A percentile compares a stretch with the other conserved stretches of the same genome.
Evolutionary conservation across 73 alveolate genomes (phyloP).

Genomic region (Symbiodinium natans): DNA sequence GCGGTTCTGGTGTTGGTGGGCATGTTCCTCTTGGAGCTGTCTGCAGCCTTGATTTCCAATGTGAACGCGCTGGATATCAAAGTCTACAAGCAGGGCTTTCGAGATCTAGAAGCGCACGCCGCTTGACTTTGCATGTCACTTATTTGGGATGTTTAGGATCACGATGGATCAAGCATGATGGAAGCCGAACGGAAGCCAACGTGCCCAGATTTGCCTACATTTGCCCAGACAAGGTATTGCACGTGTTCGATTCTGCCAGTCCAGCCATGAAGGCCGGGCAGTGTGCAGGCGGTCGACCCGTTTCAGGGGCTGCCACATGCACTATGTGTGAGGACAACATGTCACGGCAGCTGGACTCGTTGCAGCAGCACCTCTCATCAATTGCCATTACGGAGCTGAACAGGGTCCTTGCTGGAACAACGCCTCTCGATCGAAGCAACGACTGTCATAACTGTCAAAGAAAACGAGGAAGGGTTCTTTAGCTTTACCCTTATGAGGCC

Average conservation of each 20-base stretch:
- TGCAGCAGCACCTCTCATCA: not conserved
- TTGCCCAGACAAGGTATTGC: not conserved
- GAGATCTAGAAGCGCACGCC: not conserved
- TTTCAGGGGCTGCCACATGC: no score
- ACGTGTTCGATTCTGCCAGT: not conserved
- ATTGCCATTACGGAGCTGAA: not conserved
- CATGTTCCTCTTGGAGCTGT: not conserved
- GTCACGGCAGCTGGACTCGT: not conserved
- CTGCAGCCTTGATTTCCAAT: not conserved
- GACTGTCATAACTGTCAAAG: no score
- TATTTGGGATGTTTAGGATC: no score
- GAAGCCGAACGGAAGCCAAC: not conserved
- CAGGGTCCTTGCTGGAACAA: not conserved
- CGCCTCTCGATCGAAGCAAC: not conserved
- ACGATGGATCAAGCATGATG: not conserved
- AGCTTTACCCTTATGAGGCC: no score
- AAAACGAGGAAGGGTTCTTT: no score
- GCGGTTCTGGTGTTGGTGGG: not conserved
- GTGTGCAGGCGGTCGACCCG: not conserved
- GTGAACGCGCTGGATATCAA: conserved; percentile 7
- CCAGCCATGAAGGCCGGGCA: not conserved
- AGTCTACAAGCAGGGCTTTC: conserved; percentile 32
- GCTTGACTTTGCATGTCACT: not conserved
- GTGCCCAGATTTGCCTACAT: not conserved
- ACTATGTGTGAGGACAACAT: no score